Evolutionary conservation across 2,329 filamentous ascomycete species (phyloP).

Genomic region (Clonostachys byssicola): DNA sequence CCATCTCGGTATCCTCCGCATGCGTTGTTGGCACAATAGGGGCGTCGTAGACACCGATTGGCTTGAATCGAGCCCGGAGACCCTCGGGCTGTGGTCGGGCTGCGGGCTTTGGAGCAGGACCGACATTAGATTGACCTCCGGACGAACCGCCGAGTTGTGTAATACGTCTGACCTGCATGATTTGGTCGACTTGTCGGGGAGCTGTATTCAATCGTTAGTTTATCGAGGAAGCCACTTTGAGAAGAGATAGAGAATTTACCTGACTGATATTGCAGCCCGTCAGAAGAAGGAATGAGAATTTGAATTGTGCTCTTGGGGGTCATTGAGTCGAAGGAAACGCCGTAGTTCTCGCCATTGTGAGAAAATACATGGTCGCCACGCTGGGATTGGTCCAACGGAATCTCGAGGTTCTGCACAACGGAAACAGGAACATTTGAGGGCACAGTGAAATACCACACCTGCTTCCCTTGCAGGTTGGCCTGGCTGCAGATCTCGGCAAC

Average conservation of each 20-base stretch:
- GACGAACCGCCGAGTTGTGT: constrained; percentile 46
- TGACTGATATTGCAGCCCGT: constrained; percentile 47
- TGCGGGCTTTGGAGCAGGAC: constrained; percentile 41
- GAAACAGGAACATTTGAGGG: constrained; percentile 67
- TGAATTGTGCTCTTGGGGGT: constrained; percentile 47
- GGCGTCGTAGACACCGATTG: constrained; percentile 48
- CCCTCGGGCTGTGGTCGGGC: constrained; percentile 64
- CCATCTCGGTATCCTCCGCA: constrained; percentile 41
- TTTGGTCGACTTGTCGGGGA: constrained; percentile 45
- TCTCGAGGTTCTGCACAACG: constrained; percentile 59
- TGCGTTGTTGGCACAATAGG: constrained; percentile 6
- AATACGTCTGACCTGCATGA: constrained; percentile 62
- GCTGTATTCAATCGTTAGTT: constrained; percentile 7
- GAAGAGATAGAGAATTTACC: constrained; percentile 32
- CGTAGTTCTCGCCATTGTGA: constrained; percentile 61
- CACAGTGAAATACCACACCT: constrained; percentile 77
- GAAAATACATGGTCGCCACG: constrained; percentile 51
- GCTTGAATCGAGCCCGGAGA: constrained; percentile 62
- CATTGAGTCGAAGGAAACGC: constrained; percentile 47
- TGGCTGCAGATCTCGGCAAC: constrained; percentile 52
- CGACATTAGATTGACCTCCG: constrained; percentile 18
- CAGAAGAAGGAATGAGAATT: constrained; percentile 55
- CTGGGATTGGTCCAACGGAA: constrained; percentile 51
- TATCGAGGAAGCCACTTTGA: not conserved
- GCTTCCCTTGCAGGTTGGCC: constrained; percentile 61